Evolutionary conservation across 495 filamentous ascomycete species (phyloP).

Genomic region (Trichoderma orchidacearum): DNA sequence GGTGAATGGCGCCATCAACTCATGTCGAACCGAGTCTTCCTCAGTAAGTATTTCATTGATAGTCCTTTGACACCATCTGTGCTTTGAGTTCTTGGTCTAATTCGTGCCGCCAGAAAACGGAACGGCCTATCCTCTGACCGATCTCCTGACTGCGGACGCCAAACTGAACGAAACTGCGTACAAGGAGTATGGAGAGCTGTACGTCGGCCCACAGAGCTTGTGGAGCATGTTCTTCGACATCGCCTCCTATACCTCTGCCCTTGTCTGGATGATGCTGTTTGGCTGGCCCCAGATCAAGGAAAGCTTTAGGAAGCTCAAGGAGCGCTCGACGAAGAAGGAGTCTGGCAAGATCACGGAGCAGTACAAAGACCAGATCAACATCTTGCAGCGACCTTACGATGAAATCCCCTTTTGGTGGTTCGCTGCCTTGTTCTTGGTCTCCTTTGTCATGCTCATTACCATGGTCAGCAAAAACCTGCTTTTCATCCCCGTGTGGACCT

Average conservation of each 20-base stretch:
- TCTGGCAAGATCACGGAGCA: constrained; percentile 32
- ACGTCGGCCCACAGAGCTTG: constrained; percentile 37
- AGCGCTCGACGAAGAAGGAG: constrained; percentile 12
- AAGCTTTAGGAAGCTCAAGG: constrained; percentile 24
- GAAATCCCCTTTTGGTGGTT: constrained; percentile 46
- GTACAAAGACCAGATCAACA: constrained; percentile 39
- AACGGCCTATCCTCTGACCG: constrained; percentile 29
- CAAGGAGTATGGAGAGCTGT: constrained; percentile 32
- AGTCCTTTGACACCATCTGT: background rate
- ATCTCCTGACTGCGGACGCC: constrained; percentile 31
- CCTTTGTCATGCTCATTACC: constrained; percentile 33
- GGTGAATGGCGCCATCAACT: constrained; percentile 34
- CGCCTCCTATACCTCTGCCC: constrained; percentile 38
- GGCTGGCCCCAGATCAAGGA: constrained; percentile 30
- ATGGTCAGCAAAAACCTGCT: constrained; percentile 31
- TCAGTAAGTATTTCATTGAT: constrained; percentile 9
- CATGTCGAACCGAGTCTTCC: constrained; percentile 40
- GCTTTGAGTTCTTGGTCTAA: background rate
- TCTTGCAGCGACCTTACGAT: constrained; percentile 39
- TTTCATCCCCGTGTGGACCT: constrained; percentile 44
- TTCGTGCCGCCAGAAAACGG: constrained; percentile 21
- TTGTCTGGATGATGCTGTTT: constrained; percentile 43
- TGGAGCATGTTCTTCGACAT: constrained; percentile 47
- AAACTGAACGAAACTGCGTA: constrained; percentile 41
- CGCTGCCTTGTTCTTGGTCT: constrained; percentile 25